Base-by-base conservation (phyloP, 2,329 filamentous ascomycete species). In the Ceratocystis albifundus region DNA sequence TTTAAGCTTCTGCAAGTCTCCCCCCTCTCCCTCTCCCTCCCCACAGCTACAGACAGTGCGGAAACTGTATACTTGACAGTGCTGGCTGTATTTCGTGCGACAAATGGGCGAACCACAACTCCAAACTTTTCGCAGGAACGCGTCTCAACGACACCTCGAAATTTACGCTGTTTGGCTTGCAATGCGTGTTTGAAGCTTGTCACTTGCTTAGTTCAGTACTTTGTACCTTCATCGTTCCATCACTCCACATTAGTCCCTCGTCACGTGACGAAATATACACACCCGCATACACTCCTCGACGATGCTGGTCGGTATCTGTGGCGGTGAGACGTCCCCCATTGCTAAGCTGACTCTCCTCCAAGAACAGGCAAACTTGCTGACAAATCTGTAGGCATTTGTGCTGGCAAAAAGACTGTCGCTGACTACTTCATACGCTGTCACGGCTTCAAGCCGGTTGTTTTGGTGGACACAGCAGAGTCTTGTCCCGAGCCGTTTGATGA, bases 321-420 rank as follows among this genome's bases (percentile, higher is more conserved):
- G 87, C 73, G 85, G 87, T 88, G 80, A 73, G 76, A 57, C 36
- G 36, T 41, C 12, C 36, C 36, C 36, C 12, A 41, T 12, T 12
- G 36, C 65, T 59, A 17, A 28, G 68, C 50, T 72, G 48, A 17
- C 67, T 2, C 12, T 17, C 22, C 17, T 32, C 30, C 41, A 59
- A 20, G 12, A 12, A 22, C 4, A 3, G 15, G 12, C 32, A 17
- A 10, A 44, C 22, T 10, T 32, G 8, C 45, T 28, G 12, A 57
- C 25, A 41, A 25, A 10, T 10, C 44, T 57, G 28, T 72, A 94
- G 92, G 89, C 72, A 93, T 96, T 72, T 97, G 92, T 78, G 87
- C 93, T 62, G 94, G 94, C 72, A 97, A 96, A 78, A 87, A 86
- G 74, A 90, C 90, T 8, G 89, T 97, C 70, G 91, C 91, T 67